phyloP scores from a whole-genome alignment of 306 rosid genomes.

The Castanea crenata region DNA sequence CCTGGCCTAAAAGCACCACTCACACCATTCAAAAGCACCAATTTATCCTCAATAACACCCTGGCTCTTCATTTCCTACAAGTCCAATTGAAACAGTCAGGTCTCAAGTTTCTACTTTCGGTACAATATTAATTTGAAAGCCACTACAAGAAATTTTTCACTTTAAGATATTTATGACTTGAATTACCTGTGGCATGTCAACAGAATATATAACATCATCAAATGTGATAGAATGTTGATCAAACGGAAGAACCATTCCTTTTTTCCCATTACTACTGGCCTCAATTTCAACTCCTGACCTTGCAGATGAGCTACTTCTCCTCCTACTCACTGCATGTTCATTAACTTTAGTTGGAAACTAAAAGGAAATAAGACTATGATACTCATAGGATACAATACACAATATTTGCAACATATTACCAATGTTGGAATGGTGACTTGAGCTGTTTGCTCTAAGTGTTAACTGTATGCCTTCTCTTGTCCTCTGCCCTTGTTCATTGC shows the following conservation, averaged over 20 bases:
- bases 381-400: not conserved
- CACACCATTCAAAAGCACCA: constrained; percentile 72
- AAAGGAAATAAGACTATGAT: not conserved
- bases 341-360: not conserved
- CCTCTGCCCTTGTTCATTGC: not conserved
- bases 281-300: not conserved
- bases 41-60: constrained; percentile 61
- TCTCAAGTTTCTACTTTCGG: too few relatives aligned
- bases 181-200: constrained; percentile 50
- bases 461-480: not conserved
- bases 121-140: constrained; percentile 10
- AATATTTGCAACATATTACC: constrained; percentile 6
- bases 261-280: constrained; percentile 6
- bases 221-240: constrained; percentile 43
- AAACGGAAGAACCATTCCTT: constrained; percentile 58
- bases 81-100: not conserved
- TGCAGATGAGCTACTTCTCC: not conserved
- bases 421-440: not conserved
- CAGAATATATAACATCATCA: constrained; percentile 41
- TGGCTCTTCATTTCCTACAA: constrained; percentile 64
- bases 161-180: not conserved
- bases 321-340: constrained; percentile 14
- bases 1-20: constrained; percentile 94
- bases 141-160: not conserved
- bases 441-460: not conserved